Evolutionary conservation across 2,329 filamentous ascomycete genomes (phyloP), one percentile per base, ranked within the genome.

Genomic region (Pestalotiopsis sp.): DNA sequence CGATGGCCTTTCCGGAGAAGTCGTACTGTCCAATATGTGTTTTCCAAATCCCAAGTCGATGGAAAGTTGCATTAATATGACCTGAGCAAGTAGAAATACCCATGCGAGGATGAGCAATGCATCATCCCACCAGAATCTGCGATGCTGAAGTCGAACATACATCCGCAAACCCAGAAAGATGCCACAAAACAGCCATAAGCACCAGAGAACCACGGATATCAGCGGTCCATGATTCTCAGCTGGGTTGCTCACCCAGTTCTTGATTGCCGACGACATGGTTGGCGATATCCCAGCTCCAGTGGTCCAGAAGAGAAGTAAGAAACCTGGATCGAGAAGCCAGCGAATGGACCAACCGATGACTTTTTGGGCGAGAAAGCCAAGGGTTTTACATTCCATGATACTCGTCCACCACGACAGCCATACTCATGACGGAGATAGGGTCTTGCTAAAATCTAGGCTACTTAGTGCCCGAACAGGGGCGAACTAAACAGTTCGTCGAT

Each of bases 51-150:
- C 57, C 31, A 60, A 36, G 20, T 27, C 12, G 17, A 36, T 60
- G 14, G 23, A 27, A 60, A 60, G 57, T 14, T 60, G 31, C 57
- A 60, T 27, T 23, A 60, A 36, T 17, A 60, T 36, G 12, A 36
- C 57, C 31, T 60, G 25, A 11, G 23, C 20, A 17, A 36, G 25
- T 6, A 60, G 31, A 17, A 13, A 60, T 27, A 60, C 57, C 57
- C 57, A 60, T 13, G 25, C 17, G 2, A 27, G 17, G 31, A 60
- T 27, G 25, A 60, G 31, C 5, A 60, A 14, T 7, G 31, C 25
- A 36, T 60, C 57, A 13, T 60, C 57, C 57, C 57, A 60, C 57
- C 57, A 60, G 4, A 60, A 60, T 60, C 31, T 60, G 3, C 57
- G 31, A 36, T 27, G 23, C 31, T 27, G 14, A 7, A 36, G 23